Evolutionary conservation across 2,329 filamentous ascomycete genomes (phyloP).

Genomic region (Phoma sp.): DNA sequence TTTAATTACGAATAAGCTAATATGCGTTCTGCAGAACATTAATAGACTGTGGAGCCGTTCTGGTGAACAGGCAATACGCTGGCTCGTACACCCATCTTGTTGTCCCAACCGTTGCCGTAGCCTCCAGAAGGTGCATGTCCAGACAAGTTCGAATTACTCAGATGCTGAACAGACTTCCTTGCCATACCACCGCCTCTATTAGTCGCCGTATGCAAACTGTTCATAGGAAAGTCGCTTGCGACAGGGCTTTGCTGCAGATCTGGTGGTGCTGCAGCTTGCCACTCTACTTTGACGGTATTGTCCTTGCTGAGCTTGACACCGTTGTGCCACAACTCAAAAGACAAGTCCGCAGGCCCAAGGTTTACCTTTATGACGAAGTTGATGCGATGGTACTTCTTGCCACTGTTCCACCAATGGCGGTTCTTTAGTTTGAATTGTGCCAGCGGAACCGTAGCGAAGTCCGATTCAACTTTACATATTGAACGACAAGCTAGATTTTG

Average conservation of each 20-base stretch:
- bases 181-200: background rate
- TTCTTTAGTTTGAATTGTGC: conserved; percentile 26
- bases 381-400: conserved; percentile 39
- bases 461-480: conserved; percentile 44
- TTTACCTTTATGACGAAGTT: conserved; percentile 49
- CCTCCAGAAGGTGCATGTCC: background rate
- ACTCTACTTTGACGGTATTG: conserved; percentile 47
- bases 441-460: conserved; percentile 7
- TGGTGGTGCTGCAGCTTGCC: conserved; percentile 32
- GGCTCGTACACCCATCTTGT: background rate
- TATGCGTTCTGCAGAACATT: background rate
- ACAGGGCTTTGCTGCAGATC: conserved; percentile 1
- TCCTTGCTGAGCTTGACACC: conserved; percentile 45
- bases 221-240: conserved; percentile 8
- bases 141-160: background rate
- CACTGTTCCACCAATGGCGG: conserved; percentile 24
- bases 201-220: conserved; percentile 1
- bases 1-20: background rate
- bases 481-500: conserved; percentile 33
- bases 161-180: conserved; percentile 5
- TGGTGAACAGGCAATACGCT: background rate
- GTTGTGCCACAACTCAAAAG: conserved; percentile 51
- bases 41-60: conserved; percentile 5
- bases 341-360: conserved; percentile 50
- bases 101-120: conserved; percentile 1